Base-by-base conservation (phyloP, 1,139 yeast genomes). In the Wickerhamomyces sp. region DNA sequence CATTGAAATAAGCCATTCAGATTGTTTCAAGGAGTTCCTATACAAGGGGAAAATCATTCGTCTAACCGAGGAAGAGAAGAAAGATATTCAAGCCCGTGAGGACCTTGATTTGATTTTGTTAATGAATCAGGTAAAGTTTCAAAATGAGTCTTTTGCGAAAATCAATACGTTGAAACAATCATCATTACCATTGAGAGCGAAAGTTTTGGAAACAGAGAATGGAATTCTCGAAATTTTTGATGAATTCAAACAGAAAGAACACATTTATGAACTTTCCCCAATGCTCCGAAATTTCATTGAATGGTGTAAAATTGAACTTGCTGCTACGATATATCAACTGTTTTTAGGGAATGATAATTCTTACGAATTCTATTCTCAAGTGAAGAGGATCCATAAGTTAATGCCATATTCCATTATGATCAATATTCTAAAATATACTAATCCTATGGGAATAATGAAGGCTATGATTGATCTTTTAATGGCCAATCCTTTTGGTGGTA, bases 371-470 rank as follows among this genome's bases (percentile, higher is more conserved):
- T 77, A 83, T 48, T 70, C 74, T 7, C 88, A 86, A 55, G 68
- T 85, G 24, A 75, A 75, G 44, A 75, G 80, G 44, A 65, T 90
- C 36, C 96, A 90, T 60, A 63, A 71, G 26, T 56, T 86, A 44
- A 76, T 89, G 63, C 97, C 97, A 0, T 89, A 89, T 57, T 66
- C 74, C 1, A 57, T 89, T 35, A 75, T 89, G 59, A 80, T 81
- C 37, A 87, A 87, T 15, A 81, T 90, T 25, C 62, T 90, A 49
- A 72, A 78, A 52, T 80, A 81, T 48, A 86, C 97, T 1, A 90
- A 90, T 55, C 97, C 97, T 4, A 78, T 88, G 62, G 77, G 84
- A 37, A 79, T 90, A 29, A 77, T 87, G 64, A 83, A 89, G 42
- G 78, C 84, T 20, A 65, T 89, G 53, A 72, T 89, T 25, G 96